Evolutionary conservation across 139 green algal genomes (phyloP), one percentile per base, ranked within the genome.

Genomic region (Auxenochlorella pyrenoidosa): DNA sequence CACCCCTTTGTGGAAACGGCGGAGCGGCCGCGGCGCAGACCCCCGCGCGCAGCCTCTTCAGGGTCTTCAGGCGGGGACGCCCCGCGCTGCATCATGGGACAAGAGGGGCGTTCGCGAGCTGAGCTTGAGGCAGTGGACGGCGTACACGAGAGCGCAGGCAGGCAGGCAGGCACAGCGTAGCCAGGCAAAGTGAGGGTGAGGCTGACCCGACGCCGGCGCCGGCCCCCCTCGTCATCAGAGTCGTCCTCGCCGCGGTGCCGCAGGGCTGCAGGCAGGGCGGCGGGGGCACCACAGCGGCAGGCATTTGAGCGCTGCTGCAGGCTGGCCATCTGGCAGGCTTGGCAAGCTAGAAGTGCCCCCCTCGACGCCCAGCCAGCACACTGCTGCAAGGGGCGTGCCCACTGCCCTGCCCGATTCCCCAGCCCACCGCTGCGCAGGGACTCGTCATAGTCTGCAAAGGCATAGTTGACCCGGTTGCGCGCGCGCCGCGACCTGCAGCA

Each of bases 401-500:
- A 79, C 73, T 30, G n/a, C 2, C 36, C 79, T 30, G 40, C 12
- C n/a, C 26, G 8, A 13, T n/a, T n/a, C n/a, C 36, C 38, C 43
- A 24, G 47, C 82, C 1, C 68, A 85, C 80, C 80, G 41, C 41
- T 77, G 80, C 63, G 60, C 40, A 85, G 80, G 12, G 59, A 59
- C 30, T 85, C 80, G 18, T 85, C 80, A 41, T 77, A 85, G 40
- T 85, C 79, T 28, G 54, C 83, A 63, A 91, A 89, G 19, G 82
- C 83, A 44, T 91, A 91, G 83, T 91, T 91, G 82, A 91, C 63
- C 1, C 40, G 38, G 5, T 47, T 41, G n/a, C 88, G 72, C 24
- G 68, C n/a, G 10, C 86, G 86, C 18, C 86, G 86, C 32, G 71
- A 44, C 43, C 86, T 84, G 79, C 65, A 58, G 1, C 5, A 10